Percentiles rank a stretch among this genome's conserved stretches.
phyloP scores from a whole-genome alignment of 352 stramenopile species.

The Albugo laibachii region DNA sequence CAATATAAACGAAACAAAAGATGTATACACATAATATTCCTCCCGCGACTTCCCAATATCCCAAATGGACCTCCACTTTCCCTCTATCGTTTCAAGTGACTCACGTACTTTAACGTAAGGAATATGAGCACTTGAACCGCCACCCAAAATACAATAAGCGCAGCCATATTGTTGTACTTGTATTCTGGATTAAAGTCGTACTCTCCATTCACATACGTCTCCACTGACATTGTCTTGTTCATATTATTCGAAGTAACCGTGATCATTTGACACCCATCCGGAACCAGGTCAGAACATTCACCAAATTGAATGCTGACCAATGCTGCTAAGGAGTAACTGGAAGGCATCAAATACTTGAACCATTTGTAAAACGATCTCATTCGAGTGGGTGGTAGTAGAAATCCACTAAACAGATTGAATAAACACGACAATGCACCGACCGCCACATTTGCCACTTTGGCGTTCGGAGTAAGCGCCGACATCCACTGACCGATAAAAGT shows the following conservation, averaged over 20 bases:
- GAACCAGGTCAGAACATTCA: background rate
- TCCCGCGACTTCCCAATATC: no score
- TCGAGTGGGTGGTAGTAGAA: constrained; percentile 21
- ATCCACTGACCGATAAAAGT: constrained; percentile 60
- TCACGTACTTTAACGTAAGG: constrained; percentile 46
- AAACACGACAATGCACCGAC: constrained; percentile 41
- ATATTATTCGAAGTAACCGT: no score
- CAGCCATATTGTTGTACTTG: constrained; percentile 27
- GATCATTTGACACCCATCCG: no score
- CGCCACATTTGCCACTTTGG: constrained; percentile 58
- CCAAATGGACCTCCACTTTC: no score
- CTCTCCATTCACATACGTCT: constrained; percentile 2
- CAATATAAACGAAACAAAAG: no score
- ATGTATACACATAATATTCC: no score
- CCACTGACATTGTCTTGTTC: no score
- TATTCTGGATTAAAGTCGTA: constrained; percentile 30
- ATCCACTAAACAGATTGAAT: constrained; percentile 40
- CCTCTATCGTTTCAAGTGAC: constrained; percentile 39
- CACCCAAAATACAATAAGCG: constrained; percentile 28
- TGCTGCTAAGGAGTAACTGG: constrained; percentile 25
- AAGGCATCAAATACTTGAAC: constrained; percentile 41
- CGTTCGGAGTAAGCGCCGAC: constrained; percentile 41
- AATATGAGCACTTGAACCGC: constrained; percentile 31
- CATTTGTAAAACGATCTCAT: constrained; percentile 50
- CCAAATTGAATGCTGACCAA: constrained; percentile 19